phyloP scores from a whole-genome alignment of 163 green algal genomes.

The Botryococcus braunii region DNA sequence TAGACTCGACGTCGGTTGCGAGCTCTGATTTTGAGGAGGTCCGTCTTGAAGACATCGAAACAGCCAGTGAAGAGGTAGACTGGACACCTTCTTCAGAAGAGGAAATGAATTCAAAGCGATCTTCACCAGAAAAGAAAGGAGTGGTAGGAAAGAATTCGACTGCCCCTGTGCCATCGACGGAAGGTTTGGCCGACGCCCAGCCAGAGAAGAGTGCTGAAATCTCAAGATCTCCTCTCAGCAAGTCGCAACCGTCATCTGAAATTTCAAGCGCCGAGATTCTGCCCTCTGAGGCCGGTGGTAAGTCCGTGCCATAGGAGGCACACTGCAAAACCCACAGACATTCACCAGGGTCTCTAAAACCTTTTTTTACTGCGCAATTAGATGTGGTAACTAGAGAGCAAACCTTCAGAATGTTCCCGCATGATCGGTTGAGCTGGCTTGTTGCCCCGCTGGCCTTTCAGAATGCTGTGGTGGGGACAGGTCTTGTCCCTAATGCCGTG shows the following conservation, averaged over 20 bases:
- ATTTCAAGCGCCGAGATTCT: too few species aligned
- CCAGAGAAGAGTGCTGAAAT: neutral
- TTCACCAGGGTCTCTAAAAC: neutral
- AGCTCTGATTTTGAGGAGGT: constrained; percentile 9
- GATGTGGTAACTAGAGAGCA: neutral
- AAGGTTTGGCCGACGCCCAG: neutral
- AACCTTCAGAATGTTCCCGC: neutral
- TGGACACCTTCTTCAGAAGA: neutral
- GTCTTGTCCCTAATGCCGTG: neutral
- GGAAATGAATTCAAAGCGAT: neutral
- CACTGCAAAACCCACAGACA: neutral
- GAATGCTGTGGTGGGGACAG: neutral
- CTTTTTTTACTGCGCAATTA: neutral
- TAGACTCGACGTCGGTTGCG: too few species aligned
- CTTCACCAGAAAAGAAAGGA: neutral
- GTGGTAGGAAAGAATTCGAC: neutral
- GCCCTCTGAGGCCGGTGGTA: neutral
- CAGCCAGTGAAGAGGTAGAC: constrained; percentile 1
- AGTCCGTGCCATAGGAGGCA: neutral
- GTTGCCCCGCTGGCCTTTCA: too few species aligned
- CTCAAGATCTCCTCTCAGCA: neutral
- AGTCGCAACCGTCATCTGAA: too few species aligned
- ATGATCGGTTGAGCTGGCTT: neutral
- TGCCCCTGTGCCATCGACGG: neutral
- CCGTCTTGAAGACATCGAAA: constrained; percentile 1